These are phyloP conservation scores for Gossypium lobatum DNA, from an alignment of 441 rosid species.

Conservation along the genomic window DNA sequence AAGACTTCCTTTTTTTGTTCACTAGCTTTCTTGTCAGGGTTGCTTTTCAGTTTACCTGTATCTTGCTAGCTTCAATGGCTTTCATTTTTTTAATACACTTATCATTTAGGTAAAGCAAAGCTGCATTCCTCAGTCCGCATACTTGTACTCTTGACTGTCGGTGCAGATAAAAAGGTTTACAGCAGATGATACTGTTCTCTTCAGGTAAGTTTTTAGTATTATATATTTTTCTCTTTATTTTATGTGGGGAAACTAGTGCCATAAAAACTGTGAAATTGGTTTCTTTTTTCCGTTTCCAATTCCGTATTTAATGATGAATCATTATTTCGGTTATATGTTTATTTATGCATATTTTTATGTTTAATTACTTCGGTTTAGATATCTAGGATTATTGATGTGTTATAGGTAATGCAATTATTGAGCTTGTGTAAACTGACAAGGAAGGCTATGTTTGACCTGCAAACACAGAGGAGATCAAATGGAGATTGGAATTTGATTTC, in stretches of 20 bases:
- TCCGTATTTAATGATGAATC: not conserved
- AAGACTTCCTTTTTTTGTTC: not conserved
- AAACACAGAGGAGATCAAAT: not conserved
- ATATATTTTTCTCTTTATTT: not conserved
- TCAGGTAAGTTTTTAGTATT: not conserved
- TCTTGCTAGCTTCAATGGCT: not conserved
- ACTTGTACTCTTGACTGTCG: not conserved
- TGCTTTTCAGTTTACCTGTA: not conserved
- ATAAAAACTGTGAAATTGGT: not conserved
- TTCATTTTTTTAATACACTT: not conserved
- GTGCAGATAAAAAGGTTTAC: not conserved
- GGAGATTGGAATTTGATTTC: not conserved
- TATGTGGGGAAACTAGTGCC: not conserved
- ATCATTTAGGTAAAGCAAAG: slow-evolving; percentile 7
- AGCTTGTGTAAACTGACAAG: not conserved
- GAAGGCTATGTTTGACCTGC: not conserved
- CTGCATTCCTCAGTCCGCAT: not conserved
- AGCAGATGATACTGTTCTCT: not conserved
- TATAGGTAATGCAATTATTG: not conserved
- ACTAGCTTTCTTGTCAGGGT: not conserved
- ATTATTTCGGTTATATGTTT: not conserved
- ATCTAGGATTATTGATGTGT: not conserved
- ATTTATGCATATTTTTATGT: not conserved
- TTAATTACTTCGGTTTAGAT: not conserved
- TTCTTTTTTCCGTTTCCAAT: not conserved